Base-by-base conservation (phyloP, 208 protist species). In the Crithidia brevicula region DNA sequence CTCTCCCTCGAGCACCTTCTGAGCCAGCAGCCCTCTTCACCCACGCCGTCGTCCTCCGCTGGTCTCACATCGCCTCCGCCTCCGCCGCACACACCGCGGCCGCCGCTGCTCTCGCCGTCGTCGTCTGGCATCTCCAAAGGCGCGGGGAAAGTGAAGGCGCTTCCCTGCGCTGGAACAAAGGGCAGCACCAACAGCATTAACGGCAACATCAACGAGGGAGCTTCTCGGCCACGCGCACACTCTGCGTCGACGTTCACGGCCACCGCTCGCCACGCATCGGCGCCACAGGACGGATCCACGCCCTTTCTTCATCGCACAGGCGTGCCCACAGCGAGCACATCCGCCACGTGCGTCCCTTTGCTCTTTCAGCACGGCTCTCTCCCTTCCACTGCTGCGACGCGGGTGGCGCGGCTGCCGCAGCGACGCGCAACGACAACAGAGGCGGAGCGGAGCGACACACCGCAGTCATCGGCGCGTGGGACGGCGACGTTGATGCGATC, bases 401-500 rank as follows among this genome's bases (percentile, higher is more conserved):
- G 22, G 23, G 15, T 10, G 31, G 59, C 59, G 25, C 33, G 46
- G 0, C 45, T 65, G 59, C 45, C 45, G 13, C 45, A 23, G 45
- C 46, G 46, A 22, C 45, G 59, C 0, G 45, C 59, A 7, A 18
- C 33, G 10, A 45, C 58, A 4, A 7, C n/a, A n/a, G n/a, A n/a
- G n/a, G n/a, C n/a, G n/a, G n/a, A n/a, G n/a, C n/a, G n/a, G n/a
- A 36, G 18, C 38, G 7, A 11, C 13, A 52, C 57, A 6, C 40
- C 57, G 11, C 27, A 23, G 2, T 33, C 43, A 7, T 52, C 43
- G 1, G 43, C 40, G 18, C 57, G 43, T 3, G 40, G 43, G 13
- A 63, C 57, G 43, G 23, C 57, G 57, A 10, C 59, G 46, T 27
- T 65, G 49, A 22, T 31, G 22, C 61, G 61, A 22, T 67, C 61